Evolutionary conservation across 192 early-diverging fungal genomes (phyloP).

Genomic region (Backusella sp.): DNA sequence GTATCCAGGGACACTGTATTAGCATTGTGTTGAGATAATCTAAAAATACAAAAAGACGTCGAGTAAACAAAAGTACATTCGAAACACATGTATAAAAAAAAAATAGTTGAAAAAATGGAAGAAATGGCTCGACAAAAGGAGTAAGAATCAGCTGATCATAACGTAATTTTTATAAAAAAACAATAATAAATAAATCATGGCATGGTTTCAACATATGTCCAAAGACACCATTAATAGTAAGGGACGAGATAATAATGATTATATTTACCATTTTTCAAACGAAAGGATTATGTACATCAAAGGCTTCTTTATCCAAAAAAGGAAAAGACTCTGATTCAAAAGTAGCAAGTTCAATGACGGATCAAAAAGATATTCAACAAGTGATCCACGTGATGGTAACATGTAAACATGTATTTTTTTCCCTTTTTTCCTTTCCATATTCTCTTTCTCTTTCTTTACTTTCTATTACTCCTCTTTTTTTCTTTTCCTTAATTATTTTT

Average conservation of each 20-base stretch:
- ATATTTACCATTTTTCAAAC: background rate
- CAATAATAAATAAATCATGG: background rate
- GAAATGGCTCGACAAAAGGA: background rate
- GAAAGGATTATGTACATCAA: background rate
- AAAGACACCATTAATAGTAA: background rate
- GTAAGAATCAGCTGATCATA: background rate
- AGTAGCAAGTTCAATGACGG: conserved; percentile 10
- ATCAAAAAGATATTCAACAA: background rate
- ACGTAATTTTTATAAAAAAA: conserved; percentile 3
- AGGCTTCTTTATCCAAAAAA: conserved; percentile 3
- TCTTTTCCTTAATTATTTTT: background rate
- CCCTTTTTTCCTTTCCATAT: background rate
- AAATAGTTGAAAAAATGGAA: background rate
- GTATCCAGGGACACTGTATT: background rate
- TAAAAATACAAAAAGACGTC: background rate
- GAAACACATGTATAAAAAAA: background rate
- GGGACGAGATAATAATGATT: too few species aligned
- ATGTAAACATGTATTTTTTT: conserved; percentile 2
- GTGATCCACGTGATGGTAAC: conserved; percentile 4
- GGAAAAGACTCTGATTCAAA: conserved; percentile 7
- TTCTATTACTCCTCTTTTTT: background rate
- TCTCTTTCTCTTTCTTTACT: background rate
- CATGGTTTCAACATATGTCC: background rate
- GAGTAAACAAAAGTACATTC: background rate
- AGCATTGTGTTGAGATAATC: background rate